Evolutionary conservation across 805 yeast genomes (phyloP), one percentile per base, ranked within the genome.

Genomic region (Saturnispora serradocipensis): DNA sequence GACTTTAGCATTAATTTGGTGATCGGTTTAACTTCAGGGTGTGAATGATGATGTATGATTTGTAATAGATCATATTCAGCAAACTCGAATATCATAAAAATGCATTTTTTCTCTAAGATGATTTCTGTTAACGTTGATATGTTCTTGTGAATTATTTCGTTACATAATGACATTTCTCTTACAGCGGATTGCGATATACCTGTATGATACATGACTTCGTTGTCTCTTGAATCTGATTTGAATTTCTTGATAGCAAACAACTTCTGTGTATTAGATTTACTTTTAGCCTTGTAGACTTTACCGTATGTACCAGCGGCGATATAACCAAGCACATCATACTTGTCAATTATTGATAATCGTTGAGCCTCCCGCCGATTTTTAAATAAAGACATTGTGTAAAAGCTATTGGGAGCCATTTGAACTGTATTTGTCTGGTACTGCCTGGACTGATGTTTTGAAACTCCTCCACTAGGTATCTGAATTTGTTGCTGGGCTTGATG

Each of bases 271-370:
- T 18, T 67, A 59, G 24, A 56, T 57, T 65, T 55, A 8, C 82
- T 74, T 55, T 78, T 77, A 7, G 97, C 98, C 64, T 93, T 91
- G 71, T 89, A 93, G 22, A 88, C 96, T 53, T 88, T 79, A 53
- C 99, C 99, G 67, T 93, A 93, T 0, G 99, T 93, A 39, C 99
- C 99, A 0, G 99, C 97, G 1, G 99, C 99, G 53, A 93, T 93
- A 67, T 93, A 93, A 0, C 99, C 99, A 16, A 89, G 69, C 54
- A 93, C 84, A 55, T 85, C 90, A 67, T 90, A 93, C 59, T 84
- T 85, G 49, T 84, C 83, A n/a, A 88, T 69, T 3, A 93, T 96
- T 2, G 86, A 81, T 30, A 79, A 74, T 49, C 96, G 69, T 13
- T 77, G 68, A 25, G 76, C 66, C 62, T 88, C 96, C 61, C 79